Evolutionary conservation across 2,329 filamentous ascomycete genomes (phyloP), one percentile per base, ranked within the genome.

Genomic region (Fusarium transvaalense): DNA sequence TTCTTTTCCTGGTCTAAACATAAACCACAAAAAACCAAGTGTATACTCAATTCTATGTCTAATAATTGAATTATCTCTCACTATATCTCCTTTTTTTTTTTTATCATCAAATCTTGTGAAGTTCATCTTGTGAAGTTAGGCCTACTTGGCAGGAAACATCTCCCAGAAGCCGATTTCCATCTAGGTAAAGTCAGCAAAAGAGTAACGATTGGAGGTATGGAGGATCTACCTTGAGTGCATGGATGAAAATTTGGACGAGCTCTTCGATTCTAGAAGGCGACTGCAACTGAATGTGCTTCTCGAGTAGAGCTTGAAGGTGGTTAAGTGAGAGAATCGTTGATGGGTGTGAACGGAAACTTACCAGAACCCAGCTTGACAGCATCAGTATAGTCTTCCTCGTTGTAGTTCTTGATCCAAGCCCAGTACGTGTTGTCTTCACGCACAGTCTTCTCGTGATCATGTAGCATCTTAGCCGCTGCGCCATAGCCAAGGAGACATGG

Each of bases 401-500:
- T 87, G 76, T 97, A 98, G 75, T 93, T 97, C 76, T 94, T 85
- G 69, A 98, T 93, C 95, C 95, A 98, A 45, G 89, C 86, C 91
- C 92, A 96, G 81, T 97, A 98, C 19, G 81, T 84, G 76, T 95
- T 97, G 0, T 83, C 88, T 14, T 91, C 83, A 38, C 84, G 84
- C 64, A 82, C 82, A 35, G 89, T 91, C n/a, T 82, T 83, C 48
- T 85, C 80, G 64, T 92, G 89, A 15, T 82, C 82, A 71, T 89
- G 84, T 5, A 97, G 83, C 73, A 92, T 86, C 73, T 85, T 85
- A 8, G 92, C 95, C 62, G 97, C 92, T 57, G 88, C 88, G 12
- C 91, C 91, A 77, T 98, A 97, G 41, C 95, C 95, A n/a, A 97
- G 86, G 32, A 97, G 83, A 76, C 95, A 97, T 0, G 95, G 94